Evolutionary conservation across 768 basidiomycete genomes (phyloP).

Genomic region (Mycena floridula): DNA sequence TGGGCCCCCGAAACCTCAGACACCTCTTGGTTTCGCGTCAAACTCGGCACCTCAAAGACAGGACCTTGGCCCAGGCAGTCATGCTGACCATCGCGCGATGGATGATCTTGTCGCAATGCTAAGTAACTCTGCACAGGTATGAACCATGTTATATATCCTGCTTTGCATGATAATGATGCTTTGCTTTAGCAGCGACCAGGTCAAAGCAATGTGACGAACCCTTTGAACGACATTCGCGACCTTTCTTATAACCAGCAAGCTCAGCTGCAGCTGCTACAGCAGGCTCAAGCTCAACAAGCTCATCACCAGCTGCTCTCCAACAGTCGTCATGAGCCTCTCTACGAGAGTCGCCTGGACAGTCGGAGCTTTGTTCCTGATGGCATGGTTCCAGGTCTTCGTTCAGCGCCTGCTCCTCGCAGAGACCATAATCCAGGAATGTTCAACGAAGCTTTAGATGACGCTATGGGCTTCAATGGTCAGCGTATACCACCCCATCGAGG

Average conservation of each 20-base stretch:
- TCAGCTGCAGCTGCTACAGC: constrained; percentile 29
- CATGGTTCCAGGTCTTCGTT: constrained; percentile 79
- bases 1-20: constrained; percentile 21
- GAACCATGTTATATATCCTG: constrained; percentile 13
- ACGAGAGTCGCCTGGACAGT: constrained; percentile 70
- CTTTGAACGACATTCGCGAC: constrained; percentile 18
- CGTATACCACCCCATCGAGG: constrained; percentile 45
- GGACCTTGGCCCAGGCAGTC: constrained; percentile 38
- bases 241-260: constrained; percentile 27
- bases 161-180: background rate
- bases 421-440: constrained; percentile 50
- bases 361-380: constrained; percentile 78
- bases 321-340: constrained; percentile 59
- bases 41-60: constrained; percentile 41
- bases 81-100: constrained; percentile 51
- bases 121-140: constrained; percentile 68
- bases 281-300: constrained; percentile 31
- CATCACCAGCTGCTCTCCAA: constrained; percentile 24
- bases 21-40: constrained; percentile 31
- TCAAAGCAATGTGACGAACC: constrained; percentile 10
- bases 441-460: constrained; percentile 56
- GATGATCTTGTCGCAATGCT: constrained; percentile 82
- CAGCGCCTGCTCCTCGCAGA: constrained; percentile 54
- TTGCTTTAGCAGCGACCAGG: constrained; percentile 27
- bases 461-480: constrained; percentile 54